Conservation (phyloP, 2,329 filamentous ascomycete genomes). For the Ophiostoma pallidulum region DNA sequence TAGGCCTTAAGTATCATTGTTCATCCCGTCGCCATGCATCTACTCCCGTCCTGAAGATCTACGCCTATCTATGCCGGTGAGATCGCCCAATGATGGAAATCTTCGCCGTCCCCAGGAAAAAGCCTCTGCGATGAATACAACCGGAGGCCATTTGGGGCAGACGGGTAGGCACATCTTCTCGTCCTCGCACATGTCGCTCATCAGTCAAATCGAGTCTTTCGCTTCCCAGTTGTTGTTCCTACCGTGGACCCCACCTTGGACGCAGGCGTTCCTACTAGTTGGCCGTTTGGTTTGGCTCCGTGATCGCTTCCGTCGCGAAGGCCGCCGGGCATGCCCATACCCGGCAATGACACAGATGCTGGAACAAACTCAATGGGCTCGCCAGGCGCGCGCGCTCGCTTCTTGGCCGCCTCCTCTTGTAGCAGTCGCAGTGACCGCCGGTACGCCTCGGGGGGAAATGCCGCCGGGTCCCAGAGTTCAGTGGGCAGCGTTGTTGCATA, state of each 20-base stretch:
- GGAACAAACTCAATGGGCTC: constrained; percentile 43
- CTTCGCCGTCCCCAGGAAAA: too few relatives aligned
- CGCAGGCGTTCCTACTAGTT: constrained; percentile 24
- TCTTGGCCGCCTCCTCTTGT: constrained; percentile 36
- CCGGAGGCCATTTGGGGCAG: too few relatives aligned
- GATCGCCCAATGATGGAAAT: too few relatives aligned
- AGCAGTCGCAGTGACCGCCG: constrained; percentile 39
- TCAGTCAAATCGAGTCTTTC: constrained; percentile 28
- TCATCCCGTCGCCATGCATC: too few relatives aligned
- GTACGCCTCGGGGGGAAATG: constrained; percentile 46
- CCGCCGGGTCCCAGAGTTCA: constrained; percentile 48
- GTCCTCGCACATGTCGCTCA: too few relatives aligned
- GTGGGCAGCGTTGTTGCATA: constrained; percentile 53
- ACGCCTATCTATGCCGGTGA: too few relatives aligned
- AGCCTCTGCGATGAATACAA: too few relatives aligned
- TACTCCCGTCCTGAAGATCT: not conserved
- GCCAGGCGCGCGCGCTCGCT: constrained; percentile 35
- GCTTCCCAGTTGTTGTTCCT: constrained; percentile 20
- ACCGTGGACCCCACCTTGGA: not conserved
- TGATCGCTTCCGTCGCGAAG: not conserved
- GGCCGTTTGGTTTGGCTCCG: constrained; percentile 25
- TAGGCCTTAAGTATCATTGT: too few relatives aligned
- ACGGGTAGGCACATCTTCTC: too few relatives aligned
- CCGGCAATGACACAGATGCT: constrained; percentile 20
- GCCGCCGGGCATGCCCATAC: not conserved